Base-by-base conservation (phyloP, 176 grass and related monocot species). In the Oryza glumipatula region DNA sequence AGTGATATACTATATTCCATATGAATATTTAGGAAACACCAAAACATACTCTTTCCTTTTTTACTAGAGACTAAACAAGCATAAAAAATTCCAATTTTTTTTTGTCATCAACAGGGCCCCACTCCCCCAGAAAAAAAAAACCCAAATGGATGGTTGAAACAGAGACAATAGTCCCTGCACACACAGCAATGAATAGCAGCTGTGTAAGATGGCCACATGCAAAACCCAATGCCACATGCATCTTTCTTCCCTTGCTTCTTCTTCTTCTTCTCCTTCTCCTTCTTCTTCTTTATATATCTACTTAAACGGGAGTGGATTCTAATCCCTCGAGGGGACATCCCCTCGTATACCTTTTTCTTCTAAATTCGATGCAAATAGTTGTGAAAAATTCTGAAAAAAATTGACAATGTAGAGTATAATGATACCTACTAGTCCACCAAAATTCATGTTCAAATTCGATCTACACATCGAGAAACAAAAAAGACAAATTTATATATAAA, bases 121-220 rank as follows among this genome's bases (percentile, higher is more conserved):
- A 16, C 56, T 17, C 30, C 30, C 30, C 30, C 30, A 32, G 2
- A 32, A 24, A 41, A 72, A 39, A 73, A 54, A 80, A 13, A 4
- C 36, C 36, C 70, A 88, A 88, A 67, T 88, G 43, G 80, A 83
- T 66, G 56, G 86, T 73, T 70, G 45, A 73, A 67, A 73, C 33
- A 44, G 72, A 66, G 78, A 67, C 47, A 73, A 83, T 83, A 65
- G 78, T 24, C 74, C 76, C 68, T 66, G 33, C 35, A 70, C 73
- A 71, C 24, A 8, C 17, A 11, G 47, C 68, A 84, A 84, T 73
- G 81, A 74, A 88, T 68, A 74, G 76, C 69, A 74, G 33, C 76
- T 73, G 74, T 73, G 74, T 83, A 76, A 76, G 46, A 67, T 67
- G 68, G 23, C 58, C 81, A 88, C 86, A 84, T 67, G 77, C 77